Base-by-base conservation (phyloP, 306 rosid genomes). In the Begonia loranthoides region DNA sequence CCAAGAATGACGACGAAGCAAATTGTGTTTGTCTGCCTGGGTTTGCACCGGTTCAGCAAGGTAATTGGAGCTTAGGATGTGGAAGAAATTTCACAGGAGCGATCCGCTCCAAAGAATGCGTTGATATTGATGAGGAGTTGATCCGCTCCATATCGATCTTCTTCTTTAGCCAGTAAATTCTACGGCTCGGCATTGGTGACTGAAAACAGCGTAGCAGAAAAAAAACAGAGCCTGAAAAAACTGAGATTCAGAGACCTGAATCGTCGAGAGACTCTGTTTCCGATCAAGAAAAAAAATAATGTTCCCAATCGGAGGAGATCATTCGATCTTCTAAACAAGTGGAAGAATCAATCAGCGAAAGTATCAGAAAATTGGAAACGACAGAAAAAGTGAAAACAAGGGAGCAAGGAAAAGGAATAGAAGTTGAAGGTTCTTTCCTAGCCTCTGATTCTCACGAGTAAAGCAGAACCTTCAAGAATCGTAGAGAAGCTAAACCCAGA, bases 391-490 rank as follows among this genome's bases (percentile, higher is more conserved):
- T 17, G 33, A 50, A 60, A 49, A 4, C 64, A 60, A 41, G 49
- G 56, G 64, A 60, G 5, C 56, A 10, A 46, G 50, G 50, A 19
- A 56, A 60, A 14, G 41, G 8, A 2, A 10, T 21, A n/a, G n/a
- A n/a, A n/a, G n/a, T n/a, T 0, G 50, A 50, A n/a, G 53, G 21
- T 15, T 60, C 64, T n/a, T 9, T 38, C 47, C 3, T 41, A 56
- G 56, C 86, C 88, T 22, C 40, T 75, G 15, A 73, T 73, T 11
- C 80, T 84, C 12, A 84, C 93, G 73, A 79, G 97, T 72, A 84
- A 89, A 69, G 81, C 97, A 4, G 93, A 79, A 52, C 93, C 93
- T 13, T 70, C 95, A 2, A 79, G 93, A 88, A 77, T 67, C 21
- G 74, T 70, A 44, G 60, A 74, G 64, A 79, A 76, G 55, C 70